Evolutionary conservation across 352 stramenopile genomes (phyloP).

Genomic region (Pythium myriotylum): DNA sequence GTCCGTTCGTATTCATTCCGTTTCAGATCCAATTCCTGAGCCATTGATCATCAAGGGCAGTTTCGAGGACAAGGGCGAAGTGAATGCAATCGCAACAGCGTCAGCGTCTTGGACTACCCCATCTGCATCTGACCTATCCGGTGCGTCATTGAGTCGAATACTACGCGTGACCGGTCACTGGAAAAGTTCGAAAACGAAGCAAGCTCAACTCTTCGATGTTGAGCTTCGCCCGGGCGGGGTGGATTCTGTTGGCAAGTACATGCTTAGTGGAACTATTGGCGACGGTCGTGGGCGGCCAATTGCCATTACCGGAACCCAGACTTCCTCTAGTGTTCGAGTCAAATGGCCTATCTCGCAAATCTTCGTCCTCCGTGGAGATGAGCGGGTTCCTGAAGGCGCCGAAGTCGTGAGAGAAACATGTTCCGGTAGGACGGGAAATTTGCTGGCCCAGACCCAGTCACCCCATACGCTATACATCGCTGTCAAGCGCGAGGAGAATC

Average conservation of each 20-base stretch:
- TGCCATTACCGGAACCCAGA: conserved; percentile 62
- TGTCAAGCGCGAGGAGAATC: conserved; percentile 63
- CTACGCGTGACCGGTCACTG: conserved; percentile 76
- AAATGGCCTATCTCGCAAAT: conserved; percentile 81
- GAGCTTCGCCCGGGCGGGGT: conserved; percentile 46
- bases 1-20: conserved; percentile 60
- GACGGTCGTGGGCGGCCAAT: conserved; percentile 62
- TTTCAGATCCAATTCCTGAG: conserved; percentile 55
- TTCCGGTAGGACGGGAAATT: conserved; percentile 69
- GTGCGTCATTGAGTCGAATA: conserved; percentile 21
- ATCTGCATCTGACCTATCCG: conserved; percentile 16
- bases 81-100: conserved; percentile 57
- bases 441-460: conserved; percentile 74
- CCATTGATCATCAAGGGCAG: conserved; percentile 62
- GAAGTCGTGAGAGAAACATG: conserved; percentile 72
- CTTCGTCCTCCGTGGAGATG: conserved; percentile 74
- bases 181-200: conserved; percentile 70
- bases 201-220: conserved; percentile 76
- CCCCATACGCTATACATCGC: conserved; percentile 75
- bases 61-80: conserved; percentile 74
- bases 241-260: conserved; percentile 34
- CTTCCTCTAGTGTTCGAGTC: conserved; percentile 52
- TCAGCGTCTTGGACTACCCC: conserved; percentile 49
- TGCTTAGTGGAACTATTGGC: conserved; percentile 68
- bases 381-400: conserved; percentile 68